A percentile compares a stretch with the other conserved stretches of the same genome.
Evolutionary conservation across 352 stramenopile genomes (phyloP).

Genomic region (Hyphochytrium catenoides): DNA sequence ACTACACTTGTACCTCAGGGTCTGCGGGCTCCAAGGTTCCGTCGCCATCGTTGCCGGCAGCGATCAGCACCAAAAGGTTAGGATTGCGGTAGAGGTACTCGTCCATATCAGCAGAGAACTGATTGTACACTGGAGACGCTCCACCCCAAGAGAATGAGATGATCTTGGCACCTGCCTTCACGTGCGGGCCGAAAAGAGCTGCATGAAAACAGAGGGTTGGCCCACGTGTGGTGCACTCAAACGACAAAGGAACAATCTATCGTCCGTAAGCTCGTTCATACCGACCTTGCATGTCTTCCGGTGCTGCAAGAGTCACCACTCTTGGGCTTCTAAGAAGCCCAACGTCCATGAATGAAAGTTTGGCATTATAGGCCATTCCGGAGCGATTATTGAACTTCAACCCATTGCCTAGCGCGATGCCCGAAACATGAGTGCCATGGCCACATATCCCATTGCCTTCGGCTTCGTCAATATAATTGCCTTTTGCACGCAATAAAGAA

Average conservation of each 20-base stretch:
- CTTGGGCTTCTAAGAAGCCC: constrained; percentile 14
- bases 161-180: constrained; percentile 22
- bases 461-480: no score
- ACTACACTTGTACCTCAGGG: no score
- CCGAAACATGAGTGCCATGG: constrained; percentile 64
- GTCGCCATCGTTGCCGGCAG: constrained; percentile 63
- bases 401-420: constrained; percentile 35
- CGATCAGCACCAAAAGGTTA: constrained; percentile 53
- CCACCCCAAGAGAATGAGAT: constrained; percentile 51
- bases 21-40: constrained; percentile 19
- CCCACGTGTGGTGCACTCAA: background rate
- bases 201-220: constrained; percentile 7
- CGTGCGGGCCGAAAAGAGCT: constrained; percentile 27
- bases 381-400: constrained; percentile 5
- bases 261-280: constrained; percentile 6
- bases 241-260: no score
- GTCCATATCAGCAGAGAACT: constrained; percentile 19
- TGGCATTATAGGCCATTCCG: constrained; percentile 42
- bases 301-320: constrained; percentile 12
- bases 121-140: constrained; percentile 37
- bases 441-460: constrained; percentile 16
- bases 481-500: no score
- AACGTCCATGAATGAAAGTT: constrained; percentile 68
- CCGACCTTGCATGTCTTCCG: constrained; percentile 7
- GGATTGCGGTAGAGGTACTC: constrained; percentile 53